Base-by-base conservation (phyloP, 495 filamentous ascomycete species). In the Apodospora peruviana region DNA sequence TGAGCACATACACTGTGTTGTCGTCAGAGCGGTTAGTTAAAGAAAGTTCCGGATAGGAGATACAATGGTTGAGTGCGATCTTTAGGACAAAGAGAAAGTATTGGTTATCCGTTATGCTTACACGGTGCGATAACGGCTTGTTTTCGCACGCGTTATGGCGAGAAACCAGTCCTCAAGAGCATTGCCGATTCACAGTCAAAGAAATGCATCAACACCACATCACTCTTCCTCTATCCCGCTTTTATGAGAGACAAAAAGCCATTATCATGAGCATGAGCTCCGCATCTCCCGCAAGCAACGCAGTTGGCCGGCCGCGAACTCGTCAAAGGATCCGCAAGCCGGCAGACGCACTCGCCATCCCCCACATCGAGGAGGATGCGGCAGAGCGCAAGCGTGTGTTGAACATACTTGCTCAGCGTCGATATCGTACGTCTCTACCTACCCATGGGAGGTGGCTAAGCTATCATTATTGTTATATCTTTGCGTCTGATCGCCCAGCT, bases 331-430 rank as follows among this genome's bases (percentile, higher is more conserved):
- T 50, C 12, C 23, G 52, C 43, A 65, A 67, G 42, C 20, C 57
- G 16, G 54, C 59, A 10, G 51, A 57, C 8, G 9, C 50, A 18
- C 55, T 67, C 16, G 55, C 36, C 8, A 55, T 63, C 22, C 65
- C 68, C 4, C 44, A 61, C 24, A 67, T 68, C 12, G 56, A 60
- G 2, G 56, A 71, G 19, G 60, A 72, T 56, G 63, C 69, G 2
- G 55, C 56, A 23, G 73, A 78, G 43, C 56, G 74, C 9, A 78
- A 76, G 59, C 63, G 74, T 1, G 64, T 74, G 12, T 49, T 78
- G 25, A 78, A 76, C 49, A 64, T 76, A 2, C 61, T 78, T 3
- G 75, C 73, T 3, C 74, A 76, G 57, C 60, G 75, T 16, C 56
- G 73, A 66, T 78, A 78, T 47, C 64, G 73, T 78, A 53, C 41